These are phyloP conservation scores for Fusarium praegraminearum DNA, from an alignment of 2,329 filamentous ascomycete species.

Conservation along the genomic window DNA sequence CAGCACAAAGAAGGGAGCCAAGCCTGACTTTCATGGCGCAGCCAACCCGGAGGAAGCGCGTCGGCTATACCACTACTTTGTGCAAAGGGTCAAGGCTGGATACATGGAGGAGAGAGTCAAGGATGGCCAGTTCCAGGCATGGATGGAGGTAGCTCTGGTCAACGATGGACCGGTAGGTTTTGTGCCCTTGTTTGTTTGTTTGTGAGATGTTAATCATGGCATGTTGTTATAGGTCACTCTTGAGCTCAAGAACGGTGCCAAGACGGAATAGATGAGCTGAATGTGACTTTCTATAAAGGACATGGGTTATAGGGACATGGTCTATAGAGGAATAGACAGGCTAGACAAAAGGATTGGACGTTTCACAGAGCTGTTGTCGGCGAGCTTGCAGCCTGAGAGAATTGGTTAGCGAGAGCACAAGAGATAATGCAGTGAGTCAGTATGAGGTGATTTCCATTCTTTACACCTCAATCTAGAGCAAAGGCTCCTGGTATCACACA, in stretches of 20 bases:
- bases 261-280: conserved; percentile 23
- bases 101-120: conserved; percentile 84
- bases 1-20: conserved; percentile 93
- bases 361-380: background rate
- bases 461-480: background rate
- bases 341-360: conserved; percentile 23
- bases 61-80: conserved; percentile 85
- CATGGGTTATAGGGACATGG: conserved; percentile 1
- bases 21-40: conserved; percentile 94
- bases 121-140: conserved; percentile 96
- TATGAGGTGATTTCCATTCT: background rate
- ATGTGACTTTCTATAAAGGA: conserved; percentile 13
- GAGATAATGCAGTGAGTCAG: background rate
- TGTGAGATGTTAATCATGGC: background rate
- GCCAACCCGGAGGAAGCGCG: conserved; percentile 82
- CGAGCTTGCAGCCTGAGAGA: background rate
- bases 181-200: background rate
- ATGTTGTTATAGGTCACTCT: conserved; percentile 42
- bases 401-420: background rate
- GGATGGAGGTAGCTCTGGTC: conserved; percentile 96
- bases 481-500: background rate
- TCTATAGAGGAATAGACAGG: conserved; percentile 14
- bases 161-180: conserved; percentile 79
- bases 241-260: conserved; percentile 44
- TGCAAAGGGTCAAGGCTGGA: conserved; percentile 76